Evolutionary conservation across 1,139 yeast species (phyloP), one percentile per base, ranked within the genome.

Genomic region (Taphrina deformans): DNA sequence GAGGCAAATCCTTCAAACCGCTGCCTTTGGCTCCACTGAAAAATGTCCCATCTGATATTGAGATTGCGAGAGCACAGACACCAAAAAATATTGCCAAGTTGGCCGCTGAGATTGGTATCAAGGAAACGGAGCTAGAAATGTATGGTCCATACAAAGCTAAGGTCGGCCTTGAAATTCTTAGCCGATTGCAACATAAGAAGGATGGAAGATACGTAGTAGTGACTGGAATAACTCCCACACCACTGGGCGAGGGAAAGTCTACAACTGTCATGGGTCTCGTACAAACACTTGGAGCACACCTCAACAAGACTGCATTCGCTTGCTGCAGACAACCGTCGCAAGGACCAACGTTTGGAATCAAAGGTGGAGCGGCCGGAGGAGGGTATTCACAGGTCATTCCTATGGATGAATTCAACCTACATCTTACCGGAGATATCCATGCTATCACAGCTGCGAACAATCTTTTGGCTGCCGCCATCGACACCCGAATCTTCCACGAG

Each of bases 271-370:
- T 93, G 73, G 99, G 99, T 70, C 82, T 93, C 69, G 96, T 96
- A 16, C 98, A 93, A 79, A 97, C 98, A 21, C 81, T 93, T 69
- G 96, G 97, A 71, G 97, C 97, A 52, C 96, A 90, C 73, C 81
- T 92, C 73, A 84, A 88, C 69, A 88, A 89, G 77, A 85, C 87
- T 68, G 92, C 92, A 23, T 87, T 93, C 75, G 99, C 99, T 69
- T 92, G 90, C 75, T 97, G 93, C 67, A 88, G 99, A 79, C 99
- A 93, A 78, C 99, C 99, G 51, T 88, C 96, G 18, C 92, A 93
- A 97, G 99, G 99, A 63, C 99, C 99, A 68, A 93, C 99, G 23
- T 93, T 93, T 74, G 99, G 99, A 78, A 91, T 93, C 75, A 93
- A 67, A 35, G 68, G 68, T 48, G 99, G 99, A 78, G 99, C 99